phyloP scores from a whole-genome alignment of 2,329 filamentous ascomycete genomes.

The Apiospora rasikravindrae region DNA sequence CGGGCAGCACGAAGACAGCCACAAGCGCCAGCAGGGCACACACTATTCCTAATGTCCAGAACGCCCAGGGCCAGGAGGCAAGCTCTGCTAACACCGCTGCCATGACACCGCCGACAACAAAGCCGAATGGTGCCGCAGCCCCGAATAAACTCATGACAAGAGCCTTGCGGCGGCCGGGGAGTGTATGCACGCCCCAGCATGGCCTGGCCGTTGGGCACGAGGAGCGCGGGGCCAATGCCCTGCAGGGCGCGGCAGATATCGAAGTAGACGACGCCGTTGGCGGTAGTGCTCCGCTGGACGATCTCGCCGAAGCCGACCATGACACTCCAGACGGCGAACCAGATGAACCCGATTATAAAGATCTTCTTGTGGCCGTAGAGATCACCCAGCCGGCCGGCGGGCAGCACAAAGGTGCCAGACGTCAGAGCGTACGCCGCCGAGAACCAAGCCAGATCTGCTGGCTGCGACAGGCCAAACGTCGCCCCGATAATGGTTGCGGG shows the following conservation, averaged over 20 bases:
- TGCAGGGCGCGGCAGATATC: slow-evolving; percentile 51
- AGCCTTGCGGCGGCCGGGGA: slow-evolving; percentile 41
- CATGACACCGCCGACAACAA: slow-evolving; percentile 36
- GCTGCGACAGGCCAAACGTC: slow-evolving; percentile 45
- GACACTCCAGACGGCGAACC: slow-evolving; percentile 54
- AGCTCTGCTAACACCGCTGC: slow-evolving; percentile 34
- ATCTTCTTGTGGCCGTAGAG: slow-evolving; percentile 55
- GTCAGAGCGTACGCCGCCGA: slow-evolving; percentile 54
- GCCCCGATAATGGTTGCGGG: slow-evolving; percentile 45
- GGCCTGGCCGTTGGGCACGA: slow-evolving; percentile 60
- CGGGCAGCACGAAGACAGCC: slow-evolving; percentile 34
- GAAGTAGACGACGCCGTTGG: slow-evolving; percentile 43
- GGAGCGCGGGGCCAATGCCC: slow-evolving; percentile 56
- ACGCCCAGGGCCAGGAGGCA: slow-evolving; percentile 38
- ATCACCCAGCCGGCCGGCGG: slow-evolving; percentile 55
- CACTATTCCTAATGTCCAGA: slow-evolving; percentile 35
- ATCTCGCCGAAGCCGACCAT: slow-evolving; percentile 45
- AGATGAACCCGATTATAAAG: slow-evolving; percentile 53
- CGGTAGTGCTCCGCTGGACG: slow-evolving; percentile 38
- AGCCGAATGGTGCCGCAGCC: slow-evolving; percentile 39
- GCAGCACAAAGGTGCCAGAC: slow-evolving; percentile 55
- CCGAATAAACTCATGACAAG: slow-evolving; percentile 41
- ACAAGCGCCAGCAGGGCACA: slow-evolving; percentile 32
- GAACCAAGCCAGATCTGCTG: slow-evolving; percentile 51
- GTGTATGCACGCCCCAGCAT: slow-evolving; percentile 55